Conservation (phyloP, 2,329 filamentous ascomycete species). For the Aspergillus ustus region DNA sequence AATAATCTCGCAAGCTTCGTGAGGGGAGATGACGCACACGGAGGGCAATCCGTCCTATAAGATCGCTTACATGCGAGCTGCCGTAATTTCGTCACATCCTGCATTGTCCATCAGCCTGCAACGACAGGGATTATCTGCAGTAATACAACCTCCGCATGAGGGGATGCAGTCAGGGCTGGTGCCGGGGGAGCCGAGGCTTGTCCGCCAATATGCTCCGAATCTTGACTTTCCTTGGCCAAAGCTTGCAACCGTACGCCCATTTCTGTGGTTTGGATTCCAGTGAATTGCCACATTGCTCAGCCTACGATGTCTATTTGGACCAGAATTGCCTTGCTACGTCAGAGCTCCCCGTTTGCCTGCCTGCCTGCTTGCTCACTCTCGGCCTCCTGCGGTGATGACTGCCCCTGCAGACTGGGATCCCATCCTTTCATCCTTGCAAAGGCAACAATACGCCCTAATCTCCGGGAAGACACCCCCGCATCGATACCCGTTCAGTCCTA, state of each 20-base stretch:
- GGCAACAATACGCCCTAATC: background rate
- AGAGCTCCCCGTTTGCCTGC: too few relatives aligned
- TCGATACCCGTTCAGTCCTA: slow-evolving; percentile 1
- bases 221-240: slow-evolving; percentile 16
- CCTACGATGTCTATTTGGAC: background rate
- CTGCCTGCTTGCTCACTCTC: too few relatives aligned
- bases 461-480: slow-evolving; percentile 2
- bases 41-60: background rate
- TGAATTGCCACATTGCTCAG: background rate
- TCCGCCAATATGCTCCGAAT: background rate
- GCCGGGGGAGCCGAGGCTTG: background rate
- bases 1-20: background rate
- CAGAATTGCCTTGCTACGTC: background rate
- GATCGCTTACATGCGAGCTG: background rate
- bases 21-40: background rate
- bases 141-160: background rate
- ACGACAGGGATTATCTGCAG: background rate
- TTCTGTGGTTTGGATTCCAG: background rate
- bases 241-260: background rate
- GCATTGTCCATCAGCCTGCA: background rate
- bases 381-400: background rate
- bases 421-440: background rate
- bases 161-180: background rate
- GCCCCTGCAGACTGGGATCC: background rate
- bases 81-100: background rate